A percentile compares a stretch with the other conserved stretches of the same genome.
These are phyloP conservation scores for Sphaceloma murrayae DNA, from an alignment of 2,329 filamentous ascomycete species.

Conservation along the genomic window DNA sequence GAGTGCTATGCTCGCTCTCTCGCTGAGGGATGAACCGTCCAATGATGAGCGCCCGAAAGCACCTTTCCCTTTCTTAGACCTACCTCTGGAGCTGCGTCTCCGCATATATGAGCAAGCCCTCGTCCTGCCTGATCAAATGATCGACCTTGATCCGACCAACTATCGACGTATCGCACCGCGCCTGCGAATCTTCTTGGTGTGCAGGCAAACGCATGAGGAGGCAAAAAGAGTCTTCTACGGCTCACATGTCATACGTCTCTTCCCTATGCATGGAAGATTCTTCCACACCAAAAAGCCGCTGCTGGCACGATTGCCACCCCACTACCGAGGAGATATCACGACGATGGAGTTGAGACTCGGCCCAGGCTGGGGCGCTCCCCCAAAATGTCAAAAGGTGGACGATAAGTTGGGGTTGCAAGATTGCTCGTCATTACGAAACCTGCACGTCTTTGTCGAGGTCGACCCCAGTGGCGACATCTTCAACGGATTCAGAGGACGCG, in stretches of 20 bases:
- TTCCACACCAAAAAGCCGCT: conserved; percentile 67
- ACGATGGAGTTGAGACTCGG: conserved; percentile 62
- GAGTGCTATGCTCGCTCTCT: conserved; percentile 21
- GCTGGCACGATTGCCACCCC: conserved; percentile 53
- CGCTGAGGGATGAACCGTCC: conserved; percentile 10
- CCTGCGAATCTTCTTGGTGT: conserved; percentile 53
- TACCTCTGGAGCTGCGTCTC: conserved; percentile 61
- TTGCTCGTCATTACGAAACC: conserved; percentile 47
- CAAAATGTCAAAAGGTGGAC: conserved; percentile 60
- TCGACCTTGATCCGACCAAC: conserved; percentile 60
- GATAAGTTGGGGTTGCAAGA: conserved; percentile 53
- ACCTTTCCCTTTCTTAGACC: conserved; percentile 55
- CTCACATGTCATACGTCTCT: conserved; percentile 51
- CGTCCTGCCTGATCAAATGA: conserved; percentile 40
- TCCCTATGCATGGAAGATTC: conserved; percentile 55
- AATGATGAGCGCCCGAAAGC: conserved; percentile 18
- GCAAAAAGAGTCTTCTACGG: conserved; percentile 58
- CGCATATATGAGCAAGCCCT: conserved; percentile 60
- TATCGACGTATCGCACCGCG: conserved; percentile 50
- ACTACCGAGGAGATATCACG: conserved; percentile 51
- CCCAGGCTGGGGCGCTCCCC: conserved; percentile 62
- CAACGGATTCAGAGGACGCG: conserved; percentile 50
- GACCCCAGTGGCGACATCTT: conserved; percentile 59
- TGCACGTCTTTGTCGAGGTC: conserved; percentile 61
- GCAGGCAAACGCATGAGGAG: conserved; percentile 52